Percentiles rank a stretch among this genome's conserved stretches.
Evolutionary conservation across 2,329 filamentous ascomycete species (phyloP).

Genomic region (Botrytis paeoniae): DNA sequence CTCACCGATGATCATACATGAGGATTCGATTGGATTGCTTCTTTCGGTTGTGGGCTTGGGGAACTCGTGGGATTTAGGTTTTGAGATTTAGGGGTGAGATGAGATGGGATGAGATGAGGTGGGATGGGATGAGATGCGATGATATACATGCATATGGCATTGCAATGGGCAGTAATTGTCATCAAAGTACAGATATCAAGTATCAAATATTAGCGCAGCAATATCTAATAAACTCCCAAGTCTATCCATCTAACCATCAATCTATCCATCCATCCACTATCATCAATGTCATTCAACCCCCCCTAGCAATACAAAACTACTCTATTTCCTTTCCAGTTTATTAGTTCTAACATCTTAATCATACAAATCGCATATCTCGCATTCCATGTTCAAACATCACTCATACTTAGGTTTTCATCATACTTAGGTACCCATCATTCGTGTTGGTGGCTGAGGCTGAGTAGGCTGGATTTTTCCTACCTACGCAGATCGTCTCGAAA

Average conservation of each 20-base stretch:
- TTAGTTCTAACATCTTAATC: too few relatives aligned
- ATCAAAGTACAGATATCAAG: neutral
- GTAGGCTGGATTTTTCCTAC: neutral
- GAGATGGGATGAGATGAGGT: neutral
- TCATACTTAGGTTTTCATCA: too few relatives aligned
- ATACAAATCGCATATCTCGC: too few relatives aligned
- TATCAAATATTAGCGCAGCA: neutral
- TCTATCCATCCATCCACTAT: neutral
- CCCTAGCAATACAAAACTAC: neutral
- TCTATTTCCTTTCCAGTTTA: too few relatives aligned
- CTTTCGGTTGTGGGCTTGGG: neutral
- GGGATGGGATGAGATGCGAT: neutral
- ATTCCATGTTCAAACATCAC: neutral
- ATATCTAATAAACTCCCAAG: neutral
- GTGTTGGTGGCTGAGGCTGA: neutral
- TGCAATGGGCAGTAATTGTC: neutral
- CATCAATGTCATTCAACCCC: neutral
- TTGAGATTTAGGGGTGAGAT: neutral
- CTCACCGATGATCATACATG: too few relatives aligned
- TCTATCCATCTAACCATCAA: too few relatives aligned
- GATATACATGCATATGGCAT: neutral
- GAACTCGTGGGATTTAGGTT: neutral
- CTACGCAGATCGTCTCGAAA: neutral
- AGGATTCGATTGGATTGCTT: neutral
- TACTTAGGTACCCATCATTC: neutral